Evolutionary conservation across 805 yeast species (phyloP), one percentile per base, ranked within the genome.

Genomic region (Candida dajiaensis): DNA sequence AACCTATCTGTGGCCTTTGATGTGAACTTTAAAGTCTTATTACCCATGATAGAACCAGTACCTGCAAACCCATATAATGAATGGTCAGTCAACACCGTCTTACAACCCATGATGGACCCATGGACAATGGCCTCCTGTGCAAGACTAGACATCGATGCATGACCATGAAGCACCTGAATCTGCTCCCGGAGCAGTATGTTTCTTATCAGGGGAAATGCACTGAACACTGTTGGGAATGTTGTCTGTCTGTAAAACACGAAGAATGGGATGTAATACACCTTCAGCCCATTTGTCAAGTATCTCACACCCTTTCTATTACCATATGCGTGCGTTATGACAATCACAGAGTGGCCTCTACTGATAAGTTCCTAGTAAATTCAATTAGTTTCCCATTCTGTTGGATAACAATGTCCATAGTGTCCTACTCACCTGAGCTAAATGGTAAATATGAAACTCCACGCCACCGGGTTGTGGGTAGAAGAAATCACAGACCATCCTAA

Each of bases 401-500:
- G n/a, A 28, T 13, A n/a, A 12, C 31, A 28, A 28, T 28, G 31
- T n/a, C 31, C n/a, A n/a, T n/a, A 8, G 13, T 28, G 8, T 5
- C 13, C n/a, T 8, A 33, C 36, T 33, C 20, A 33, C 36, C 36
- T 33, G 36, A 0, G 98, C 83, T 21, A 94, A 67, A 63, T 94
- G 98, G 64, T 88, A 89, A 16, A 92, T 86, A 62, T 94, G 99
- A 51, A 92, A 81, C 64, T 94, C 99, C 2, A 94, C 95, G 10
- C 99, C 99, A 4, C 99, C 99, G 0, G 97, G 85, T 62, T 94
- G 99, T 11, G 99, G 99, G 67, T 86, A 94, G 77, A 94, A 94
- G 72, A 89, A 94, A 66, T 94, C 99, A 39, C 95, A 86, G 4
- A 90, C 87, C 97, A 94, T 90, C 20, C 20, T 33, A 11, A 3